Conservation (phyloP, 805 yeast species). For the Myxozyma lipomycoides region DNA sequence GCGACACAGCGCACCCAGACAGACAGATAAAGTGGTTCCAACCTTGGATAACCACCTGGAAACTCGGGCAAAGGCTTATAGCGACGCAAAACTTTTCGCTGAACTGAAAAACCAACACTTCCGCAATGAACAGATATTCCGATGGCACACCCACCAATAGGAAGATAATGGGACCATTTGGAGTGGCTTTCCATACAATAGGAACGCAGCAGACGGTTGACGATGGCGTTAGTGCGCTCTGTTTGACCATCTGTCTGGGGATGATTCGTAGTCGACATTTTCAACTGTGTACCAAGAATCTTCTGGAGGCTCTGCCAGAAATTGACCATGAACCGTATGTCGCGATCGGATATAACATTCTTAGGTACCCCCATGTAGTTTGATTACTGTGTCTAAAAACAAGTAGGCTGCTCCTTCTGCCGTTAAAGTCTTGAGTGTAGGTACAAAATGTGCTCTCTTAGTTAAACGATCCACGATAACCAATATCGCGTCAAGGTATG, state of each 20-base stretch:
- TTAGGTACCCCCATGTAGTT: neutral
- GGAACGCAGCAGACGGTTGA: neutral
- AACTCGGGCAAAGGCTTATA: too few relatives aligned
- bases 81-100: too few relatives aligned
- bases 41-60: too few relatives aligned
- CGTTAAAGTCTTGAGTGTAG: slow-evolving; percentile 7
- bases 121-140: too few relatives aligned
- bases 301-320: neutral
- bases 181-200: neutral
- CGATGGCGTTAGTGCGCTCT: neutral
- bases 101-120: too few relatives aligned
- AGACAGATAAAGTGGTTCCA: too few relatives aligned
- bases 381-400: neutral
- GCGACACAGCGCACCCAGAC: too few relatives aligned
- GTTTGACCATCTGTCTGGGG: too few relatives aligned
- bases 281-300: neutral
- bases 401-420: neutral
- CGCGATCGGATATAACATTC: neutral
- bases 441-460: slow-evolving; percentile 28
- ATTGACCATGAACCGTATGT: neutral
- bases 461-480: slow-evolving; percentile 29
- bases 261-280: neutral
- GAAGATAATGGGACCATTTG: neutral
- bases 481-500: slow-evolving; percentile 20
- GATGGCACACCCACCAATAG: slow-evolving; percentile 5